Evolutionary conservation across 225 moss, liverwort and hornwort genomes (phyloP).

Genomic region (Polytrichum formosum): DNA sequence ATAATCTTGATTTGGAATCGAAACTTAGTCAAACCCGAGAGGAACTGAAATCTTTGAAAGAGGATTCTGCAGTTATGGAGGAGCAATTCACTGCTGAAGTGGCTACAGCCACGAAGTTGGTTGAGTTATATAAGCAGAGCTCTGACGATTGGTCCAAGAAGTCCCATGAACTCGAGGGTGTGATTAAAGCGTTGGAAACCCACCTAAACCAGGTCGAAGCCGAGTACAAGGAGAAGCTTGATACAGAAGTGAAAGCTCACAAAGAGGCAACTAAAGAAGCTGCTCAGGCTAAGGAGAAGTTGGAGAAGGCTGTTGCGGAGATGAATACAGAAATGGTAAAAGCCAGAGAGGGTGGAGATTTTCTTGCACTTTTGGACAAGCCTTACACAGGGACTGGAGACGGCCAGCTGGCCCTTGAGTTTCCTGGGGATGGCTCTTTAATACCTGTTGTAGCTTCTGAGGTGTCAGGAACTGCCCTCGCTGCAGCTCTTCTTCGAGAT

Average conservation of each 20-base stretch:
- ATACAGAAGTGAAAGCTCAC: constrained; percentile 58
- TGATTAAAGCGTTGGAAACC: constrained; percentile 92
- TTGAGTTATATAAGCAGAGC: constrained; percentile 90
- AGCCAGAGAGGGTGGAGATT: constrained; percentile 47
- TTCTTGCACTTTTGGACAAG: constrained; percentile 58
- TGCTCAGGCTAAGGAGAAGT: constrained; percentile 61
- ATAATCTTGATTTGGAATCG: constrained; percentile 67
- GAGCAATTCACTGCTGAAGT: constrained; percentile 82
- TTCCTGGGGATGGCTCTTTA: constrained; percentile 76
- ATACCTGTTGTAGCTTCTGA: constrained; percentile 60
- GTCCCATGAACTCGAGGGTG: constrained; percentile 91
- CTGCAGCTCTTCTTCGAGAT: constrained; percentile 94
- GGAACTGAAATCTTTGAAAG: constrained; percentile 82
- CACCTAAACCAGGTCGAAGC: constrained; percentile 90
- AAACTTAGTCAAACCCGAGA: constrained; percentile 81
- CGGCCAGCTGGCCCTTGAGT: constrained; percentile 68
- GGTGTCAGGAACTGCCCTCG: constrained; percentile 95
- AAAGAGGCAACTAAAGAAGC: constrained; percentile 68
- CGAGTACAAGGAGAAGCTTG: constrained; percentile 81
- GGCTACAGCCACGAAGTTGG: constrained; percentile 86
- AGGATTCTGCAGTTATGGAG: constrained; percentile 76
- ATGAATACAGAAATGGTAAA: constrained; percentile 48
- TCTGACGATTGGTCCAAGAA: constrained; percentile 96
- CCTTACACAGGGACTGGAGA: constrained; percentile 51
- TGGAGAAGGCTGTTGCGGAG: constrained; percentile 67